A percentile compares a stretch with the other conserved stretches of the same genome.
These are phyloP conservation scores for Candida tibetensis DNA, from an alignment of 805 yeast species.

Conservation along the genomic window DNA sequence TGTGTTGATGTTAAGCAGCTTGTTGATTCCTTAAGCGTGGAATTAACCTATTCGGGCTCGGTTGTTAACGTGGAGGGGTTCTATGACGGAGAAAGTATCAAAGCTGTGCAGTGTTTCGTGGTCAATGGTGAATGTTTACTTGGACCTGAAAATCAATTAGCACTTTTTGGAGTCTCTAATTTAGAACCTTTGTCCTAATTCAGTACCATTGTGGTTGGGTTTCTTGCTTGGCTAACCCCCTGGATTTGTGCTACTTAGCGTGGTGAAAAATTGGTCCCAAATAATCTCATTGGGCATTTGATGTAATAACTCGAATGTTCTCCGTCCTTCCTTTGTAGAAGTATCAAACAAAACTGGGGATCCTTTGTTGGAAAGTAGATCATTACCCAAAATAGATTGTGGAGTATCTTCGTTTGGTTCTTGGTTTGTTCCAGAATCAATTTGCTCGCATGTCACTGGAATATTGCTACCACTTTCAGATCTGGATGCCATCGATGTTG, in stretches of 20 bases:
- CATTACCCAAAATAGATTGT: neutral
- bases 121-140: constrained; percentile 15
- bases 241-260: neutral
- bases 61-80: constrained; percentile 29
- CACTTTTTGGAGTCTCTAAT: neutral
- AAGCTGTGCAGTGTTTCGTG: constrained; percentile 21
- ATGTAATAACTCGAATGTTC: constrained; percentile 57
- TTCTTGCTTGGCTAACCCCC: no score
- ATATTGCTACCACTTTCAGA: neutral
- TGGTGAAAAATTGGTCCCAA: constrained; percentile 63
- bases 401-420: constrained; percentile 1
- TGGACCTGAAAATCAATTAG: constrained; percentile 5
- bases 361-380: constrained; percentile 7
- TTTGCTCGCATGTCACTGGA: neutral
- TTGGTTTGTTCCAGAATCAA: constrained; percentile 1
- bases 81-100: constrained; percentile 26
- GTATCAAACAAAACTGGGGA: constrained; percentile 15
- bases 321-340: constrained; percentile 46
- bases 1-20: constrained; percentile 11
- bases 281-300: constrained; percentile 64
- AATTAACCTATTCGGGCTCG: constrained; percentile 18
- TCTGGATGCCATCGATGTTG: constrained; percentile 6
- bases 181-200: neutral
- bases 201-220: no score
- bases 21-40: constrained; percentile 9